Evolutionary conservation across 73 alveolate genomes (phyloP), one percentile per base, ranked within the genome.

Genomic region (Paramecium bursaria): DNA sequence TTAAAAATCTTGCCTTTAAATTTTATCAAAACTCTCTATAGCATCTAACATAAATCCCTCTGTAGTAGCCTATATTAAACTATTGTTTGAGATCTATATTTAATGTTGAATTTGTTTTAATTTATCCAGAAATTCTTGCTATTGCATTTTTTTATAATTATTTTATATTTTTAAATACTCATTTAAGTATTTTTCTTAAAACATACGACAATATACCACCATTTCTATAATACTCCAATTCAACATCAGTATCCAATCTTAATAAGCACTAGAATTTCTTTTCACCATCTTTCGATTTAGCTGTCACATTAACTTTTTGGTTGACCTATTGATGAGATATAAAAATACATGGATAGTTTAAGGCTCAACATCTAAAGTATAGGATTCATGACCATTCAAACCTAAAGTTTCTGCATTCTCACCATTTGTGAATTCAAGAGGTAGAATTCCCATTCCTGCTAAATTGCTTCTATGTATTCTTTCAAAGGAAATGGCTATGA

Each of bases 371-470:
- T 50, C 75, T 23, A 94, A 87, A 48, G 86, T 39, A 87, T 79
- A 90, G 42, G 47, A 21, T 75, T 94, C 98, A 10, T 75, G 54
- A 0, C 95, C 97, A 21, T 85, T 85, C 35, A 94, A 90, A 42
- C 96, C 97, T 1, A 93, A 88, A 3, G 96, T 33, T 57, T 87
- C 97, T 33, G 97, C 97, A 73, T 50, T 86, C 61, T 93, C 87
- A 39, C 98, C 99, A 3, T 86, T 92, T 9, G 54, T 74, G 75
- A 91, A 95, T 86, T 93, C 96, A 1, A 92, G 89, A 17, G 98
- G 98, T 1, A 94, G 82, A 48, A 94, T 75, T 48, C 98, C 98
- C 98, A 94, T 94, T 29, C 98, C 98, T 21, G 94, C 90, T 31
- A 94, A 86, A 74, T 94, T 94, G 46, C 91, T 50, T 92, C 98